These are phyloP conservation scores for Darksidea phi DNA, from an alignment of 495 filamentous ascomycete genomes.

Conservation along the genomic window DNA sequence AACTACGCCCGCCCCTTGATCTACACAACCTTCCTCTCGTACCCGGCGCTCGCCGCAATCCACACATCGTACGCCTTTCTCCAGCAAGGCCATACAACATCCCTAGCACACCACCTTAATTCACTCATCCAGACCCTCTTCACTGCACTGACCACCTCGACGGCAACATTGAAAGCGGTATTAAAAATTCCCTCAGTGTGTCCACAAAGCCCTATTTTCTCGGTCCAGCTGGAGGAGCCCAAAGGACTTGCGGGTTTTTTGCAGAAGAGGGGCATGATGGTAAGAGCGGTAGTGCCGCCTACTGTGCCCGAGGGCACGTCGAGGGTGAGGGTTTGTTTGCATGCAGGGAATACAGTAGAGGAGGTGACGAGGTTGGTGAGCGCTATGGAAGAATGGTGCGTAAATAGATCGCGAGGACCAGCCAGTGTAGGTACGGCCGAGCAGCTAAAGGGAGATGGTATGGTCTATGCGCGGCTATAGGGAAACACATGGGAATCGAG, in stretches of 20 bases:
- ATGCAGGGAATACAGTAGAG: constrained; percentile 51
- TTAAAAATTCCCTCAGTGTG: constrained; percentile 24
- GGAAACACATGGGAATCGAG: no score
- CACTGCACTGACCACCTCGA: no score
- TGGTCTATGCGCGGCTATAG: no score
- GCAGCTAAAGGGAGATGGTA: no score
- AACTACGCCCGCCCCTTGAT: constrained; percentile 63
- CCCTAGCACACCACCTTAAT: constrained; percentile 32
- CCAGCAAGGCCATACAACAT: constrained; percentile 45
- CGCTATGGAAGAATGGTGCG: constrained; percentile 48
- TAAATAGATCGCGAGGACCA: no score
- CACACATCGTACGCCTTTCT: constrained; percentile 52
- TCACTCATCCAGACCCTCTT: constrained; percentile 17
- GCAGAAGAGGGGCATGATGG: constrained; percentile 52
- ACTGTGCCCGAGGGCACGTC: constrained; percentile 54
- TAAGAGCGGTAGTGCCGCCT: constrained; percentile 56
- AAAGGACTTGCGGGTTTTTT: constrained; percentile 53
- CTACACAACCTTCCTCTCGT: constrained; percentile 60
- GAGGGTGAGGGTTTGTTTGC: constrained; percentile 55
- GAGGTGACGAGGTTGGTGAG: constrained; percentile 48
- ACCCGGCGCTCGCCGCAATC: constrained; percentile 54
- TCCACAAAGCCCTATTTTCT: constrained; percentile 46
- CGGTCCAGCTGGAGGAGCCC: constrained; percentile 49
- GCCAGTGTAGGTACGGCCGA: no score
- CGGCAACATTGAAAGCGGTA: no score